phyloP scores from a whole-genome alignment of 495 filamentous ascomycete species.

The Peziza echinospora region DNA sequence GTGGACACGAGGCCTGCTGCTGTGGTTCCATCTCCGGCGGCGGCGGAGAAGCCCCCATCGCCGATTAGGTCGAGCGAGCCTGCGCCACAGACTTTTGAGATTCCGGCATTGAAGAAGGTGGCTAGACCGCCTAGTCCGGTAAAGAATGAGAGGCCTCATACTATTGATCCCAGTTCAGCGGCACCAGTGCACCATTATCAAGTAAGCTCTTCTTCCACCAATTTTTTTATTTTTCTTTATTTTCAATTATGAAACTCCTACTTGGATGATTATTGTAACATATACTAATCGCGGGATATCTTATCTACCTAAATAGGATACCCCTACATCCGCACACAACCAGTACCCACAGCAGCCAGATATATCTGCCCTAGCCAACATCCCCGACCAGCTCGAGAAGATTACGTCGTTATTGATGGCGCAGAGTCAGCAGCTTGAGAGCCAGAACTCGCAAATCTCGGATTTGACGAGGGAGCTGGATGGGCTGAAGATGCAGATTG shows the following conservation, averaged over 20 bases:
- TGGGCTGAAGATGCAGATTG: conserved; percentile 40
- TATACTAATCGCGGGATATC: no score
- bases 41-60: conserved; percentile 21
- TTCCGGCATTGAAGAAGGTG: neutral
- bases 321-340: no score
- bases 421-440: conserved; percentile 39
- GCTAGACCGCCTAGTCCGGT: neutral
- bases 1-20: neutral
- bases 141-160: neutral
- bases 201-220: no score
- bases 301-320: no score
- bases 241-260: no score
- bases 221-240: no score
- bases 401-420: conserved; percentile 43
- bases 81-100: neutral
- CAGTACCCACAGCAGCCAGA: no score
- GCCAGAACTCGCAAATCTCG: conserved; percentile 40
- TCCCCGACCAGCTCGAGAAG: conserved; percentile 25
- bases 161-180: no score
- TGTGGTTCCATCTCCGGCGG: conserved; percentile 7
- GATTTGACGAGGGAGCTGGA: conserved; percentile 47
- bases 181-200: no score
- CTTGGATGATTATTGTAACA: no score
- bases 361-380: neutral
- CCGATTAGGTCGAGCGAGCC: neutral